A percentile compares a stretch with the other conserved stretches of the same genome.
These are phyloP conservation scores for Plasmodium vinckei DNA, from an alignment of 169 alveolate genomes.

Conservation along the genomic window DNA sequence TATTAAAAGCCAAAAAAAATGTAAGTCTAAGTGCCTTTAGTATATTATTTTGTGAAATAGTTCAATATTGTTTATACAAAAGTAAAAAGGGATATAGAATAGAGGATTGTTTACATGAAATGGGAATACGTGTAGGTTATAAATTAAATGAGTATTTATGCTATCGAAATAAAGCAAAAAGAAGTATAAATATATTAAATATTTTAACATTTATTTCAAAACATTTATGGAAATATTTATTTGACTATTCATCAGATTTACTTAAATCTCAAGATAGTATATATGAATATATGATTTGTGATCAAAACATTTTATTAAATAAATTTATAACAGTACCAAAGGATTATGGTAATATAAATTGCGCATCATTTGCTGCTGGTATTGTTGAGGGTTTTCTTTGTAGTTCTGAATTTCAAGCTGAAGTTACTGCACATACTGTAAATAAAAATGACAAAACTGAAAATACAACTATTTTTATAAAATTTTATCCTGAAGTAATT, in stretches of 20 bases:
- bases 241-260: constrained; percentile 87
- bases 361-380: constrained; percentile 90
- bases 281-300: constrained; percentile 87
- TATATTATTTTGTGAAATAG: constrained; percentile 85
- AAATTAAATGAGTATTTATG: constrained; percentile 80
- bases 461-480: constrained; percentile 85
- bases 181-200: constrained; percentile 82
- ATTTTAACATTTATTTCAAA: constrained; percentile 84
- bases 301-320: constrained; percentile 81
- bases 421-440: constrained; percentile 87
- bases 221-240: constrained; percentile 83
- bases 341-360: constrained; percentile 85
- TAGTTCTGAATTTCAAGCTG: constrained; percentile 89
- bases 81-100: constrained; percentile 84
- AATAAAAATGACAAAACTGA: constrained; percentile 78
- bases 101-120: constrained; percentile 87
- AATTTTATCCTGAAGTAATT: constrained; percentile 83
- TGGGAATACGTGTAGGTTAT: constrained; percentile 87
- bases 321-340: constrained; percentile 84
- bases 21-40: constrained; percentile 85
- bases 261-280: constrained; percentile 86
- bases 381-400: constrained; percentile 87
- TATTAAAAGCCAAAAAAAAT: constrained; percentile 46
- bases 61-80: constrained; percentile 83
- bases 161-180: constrained; percentile 80